Evolutionary conservation across 2,329 filamentous ascomycete species (phyloP).

Genomic region (Metarhizium album): DNA sequence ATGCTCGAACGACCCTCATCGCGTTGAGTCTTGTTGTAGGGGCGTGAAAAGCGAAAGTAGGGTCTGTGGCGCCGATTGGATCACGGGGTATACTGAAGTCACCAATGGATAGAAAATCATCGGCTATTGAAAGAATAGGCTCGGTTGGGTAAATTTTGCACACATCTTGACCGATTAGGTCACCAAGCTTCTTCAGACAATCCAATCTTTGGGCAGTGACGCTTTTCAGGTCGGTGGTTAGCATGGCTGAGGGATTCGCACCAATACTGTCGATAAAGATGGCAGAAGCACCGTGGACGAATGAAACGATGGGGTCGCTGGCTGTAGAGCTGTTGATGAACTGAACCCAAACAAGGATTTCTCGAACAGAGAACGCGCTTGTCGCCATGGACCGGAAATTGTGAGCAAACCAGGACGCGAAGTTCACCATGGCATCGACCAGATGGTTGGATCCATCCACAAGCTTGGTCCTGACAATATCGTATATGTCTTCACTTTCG

Average conservation of each 20-base stretch:
- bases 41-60: conserved; percentile 59
- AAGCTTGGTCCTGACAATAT: conserved; percentile 76
- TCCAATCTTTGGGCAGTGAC: conserved; percentile 59
- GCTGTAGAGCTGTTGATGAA: conserved; percentile 66
- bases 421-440: conserved; percentile 64
- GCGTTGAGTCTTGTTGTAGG: conserved; percentile 84
- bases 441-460: conserved; percentile 40
- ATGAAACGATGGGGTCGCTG: conserved; percentile 31
- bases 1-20: conserved; percentile 79
- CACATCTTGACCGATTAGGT: conserved; percentile 54
- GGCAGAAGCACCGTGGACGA: conserved; percentile 82
- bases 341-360: conserved; percentile 85
- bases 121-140: conserved; percentile 45
- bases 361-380: conserved; percentile 78
- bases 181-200: conserved; percentile 63
- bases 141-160: conserved; percentile 52
- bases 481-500: conserved; percentile 72
- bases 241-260: conserved; percentile 82
- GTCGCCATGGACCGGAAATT: conserved; percentile 66
- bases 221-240: conserved; percentile 59
- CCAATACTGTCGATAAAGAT: conserved; percentile 94
- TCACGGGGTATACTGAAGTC: conserved; percentile 55
- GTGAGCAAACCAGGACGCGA: conserved; percentile 86
- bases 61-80: conserved; percentile 27
- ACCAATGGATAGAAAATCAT: conserved; percentile 52